These are phyloP conservation scores for Hyaloscypha bicolor DNA, from an alignment of 495 filamentous ascomycete genomes.

Conservation along the genomic window DNA sequence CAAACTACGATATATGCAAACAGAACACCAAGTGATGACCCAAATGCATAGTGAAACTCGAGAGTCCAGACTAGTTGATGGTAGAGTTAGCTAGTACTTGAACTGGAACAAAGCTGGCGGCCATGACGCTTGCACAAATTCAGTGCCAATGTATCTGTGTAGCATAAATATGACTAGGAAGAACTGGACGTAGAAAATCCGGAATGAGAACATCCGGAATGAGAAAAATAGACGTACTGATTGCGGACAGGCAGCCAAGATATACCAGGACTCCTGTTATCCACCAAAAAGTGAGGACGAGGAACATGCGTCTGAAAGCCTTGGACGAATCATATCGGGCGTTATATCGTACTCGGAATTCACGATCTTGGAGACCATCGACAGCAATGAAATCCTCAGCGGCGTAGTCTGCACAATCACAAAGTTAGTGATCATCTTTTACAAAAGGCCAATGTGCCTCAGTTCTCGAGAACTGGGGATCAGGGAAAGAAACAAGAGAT, in stretches of 20 bases:
- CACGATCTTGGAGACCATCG: constrained; percentile 22
- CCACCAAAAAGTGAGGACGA: constrained; percentile 23
- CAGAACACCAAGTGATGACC: constrained; percentile 14
- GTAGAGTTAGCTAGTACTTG: too few relatives aligned
- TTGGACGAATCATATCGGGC: constrained; percentile 20
- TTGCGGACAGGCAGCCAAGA: constrained; percentile 16
- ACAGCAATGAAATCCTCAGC: constrained; percentile 28
- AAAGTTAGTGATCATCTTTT: too few relatives aligned
- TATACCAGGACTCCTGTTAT: constrained; percentile 20
- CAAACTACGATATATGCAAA: constrained; percentile 25
- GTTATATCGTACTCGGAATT: constrained; percentile 25
- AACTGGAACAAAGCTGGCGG: too few relatives aligned
- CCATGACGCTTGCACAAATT: too few relatives aligned
- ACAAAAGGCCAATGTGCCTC: too few relatives aligned
- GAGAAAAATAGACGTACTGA: neutral
- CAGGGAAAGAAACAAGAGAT: neutral
- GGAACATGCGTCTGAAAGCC: constrained; percentile 19
- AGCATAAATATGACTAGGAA: too few relatives aligned
- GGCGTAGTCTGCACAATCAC: constrained; percentile 6
- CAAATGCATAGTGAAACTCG: constrained; percentile 26
- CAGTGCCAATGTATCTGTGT: too few relatives aligned
- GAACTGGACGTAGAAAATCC: too few relatives aligned
- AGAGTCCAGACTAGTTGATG: constrained; percentile 17
- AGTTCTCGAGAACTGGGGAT: too few relatives aligned
- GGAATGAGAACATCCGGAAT: too few relatives aligned